Percentiles rank a stretch among this genome's conserved stretches.
Evolutionary conservation across 768 basidiomycete species (phyloP).

Genomic region (Macrolepiota albuminosa): DNA sequence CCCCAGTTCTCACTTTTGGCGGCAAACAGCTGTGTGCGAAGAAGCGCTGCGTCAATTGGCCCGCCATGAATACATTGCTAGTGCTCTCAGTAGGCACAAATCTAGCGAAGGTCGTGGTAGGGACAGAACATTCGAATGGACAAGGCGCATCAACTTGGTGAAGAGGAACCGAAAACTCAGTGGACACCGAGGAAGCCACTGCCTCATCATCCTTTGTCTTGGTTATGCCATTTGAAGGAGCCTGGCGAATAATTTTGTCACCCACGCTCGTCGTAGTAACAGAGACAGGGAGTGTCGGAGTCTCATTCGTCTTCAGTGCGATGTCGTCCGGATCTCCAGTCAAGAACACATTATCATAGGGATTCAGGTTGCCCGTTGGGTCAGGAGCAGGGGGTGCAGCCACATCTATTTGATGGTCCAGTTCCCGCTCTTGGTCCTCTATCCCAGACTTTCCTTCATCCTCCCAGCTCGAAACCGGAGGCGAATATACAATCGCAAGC

Average conservation of each 20-base stretch:
- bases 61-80: neutral
- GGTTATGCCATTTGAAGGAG: neutral
- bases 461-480: neutral
- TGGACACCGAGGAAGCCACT: neutral
- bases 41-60: conserved; percentile 10
- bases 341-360: neutral
- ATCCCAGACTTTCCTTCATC: neutral
- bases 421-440: neutral
- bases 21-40: conserved; percentile 15
- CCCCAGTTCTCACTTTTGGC: neutral
- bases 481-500: neutral
- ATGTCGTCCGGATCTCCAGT: neutral
- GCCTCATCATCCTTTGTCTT: neutral
- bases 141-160: neutral
- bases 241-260: neutral
- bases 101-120: neutral
- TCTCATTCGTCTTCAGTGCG: neutral
- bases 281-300: neutral
- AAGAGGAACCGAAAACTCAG: neutral
- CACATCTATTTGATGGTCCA: neutral
- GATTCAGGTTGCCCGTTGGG: neutral
- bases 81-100: neutral
- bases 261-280: neutral
- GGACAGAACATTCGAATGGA: neutral
- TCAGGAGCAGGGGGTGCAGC: neutral